Base-by-base conservation (phyloP, 768 basidiomycete species). In the Leccinum obscurum region DNA sequence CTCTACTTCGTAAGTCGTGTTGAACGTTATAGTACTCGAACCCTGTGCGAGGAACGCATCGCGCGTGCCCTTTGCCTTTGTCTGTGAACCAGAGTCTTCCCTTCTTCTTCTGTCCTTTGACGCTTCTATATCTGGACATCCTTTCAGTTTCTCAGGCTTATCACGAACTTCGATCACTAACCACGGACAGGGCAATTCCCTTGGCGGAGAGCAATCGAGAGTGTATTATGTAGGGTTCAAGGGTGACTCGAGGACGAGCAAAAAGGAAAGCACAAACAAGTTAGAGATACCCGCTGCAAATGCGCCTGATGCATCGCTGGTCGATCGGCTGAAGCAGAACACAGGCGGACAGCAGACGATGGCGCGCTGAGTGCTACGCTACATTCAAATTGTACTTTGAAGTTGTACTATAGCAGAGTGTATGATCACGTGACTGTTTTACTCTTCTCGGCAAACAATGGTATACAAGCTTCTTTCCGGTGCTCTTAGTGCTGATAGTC, bases 151-250 rank as follows among this genome's bases (percentile, higher is more conserved):
- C 28, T 55, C 39, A 30, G n/a, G 51, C 63, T 68, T 57, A 71
- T 64, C 62, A 54, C 24, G 30, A 35, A 61, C 22, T 52, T 61
- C 44, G 32, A 59, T 56, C 44, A 51, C 20, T n/a, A 52, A 20
- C 52, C 14, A 53, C 58, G 55, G 52, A 28, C 62, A 92, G 90
- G 85, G 83, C 56, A 84, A 92, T 46, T 78, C 90, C 2, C 79
- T 78, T 4, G 90, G 89, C 6, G 87, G 81, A 28, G 87, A 90
- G 7, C 63, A 75, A 17, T 83, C 88, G 3, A 77, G 88, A 26
- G 73, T 94, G 39, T 95, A 89, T 69, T 95, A 87, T 67, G 68
- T 94, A 48, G 92, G 92, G 20, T 95, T 95, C 79, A 89, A 86
- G 70, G 93, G 92, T 46, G 89, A 92, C 63, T 77, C 80, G 52